Conservation (phyloP, 805 yeast genomes). For the Starmerella ratchasimensis region DNA sequence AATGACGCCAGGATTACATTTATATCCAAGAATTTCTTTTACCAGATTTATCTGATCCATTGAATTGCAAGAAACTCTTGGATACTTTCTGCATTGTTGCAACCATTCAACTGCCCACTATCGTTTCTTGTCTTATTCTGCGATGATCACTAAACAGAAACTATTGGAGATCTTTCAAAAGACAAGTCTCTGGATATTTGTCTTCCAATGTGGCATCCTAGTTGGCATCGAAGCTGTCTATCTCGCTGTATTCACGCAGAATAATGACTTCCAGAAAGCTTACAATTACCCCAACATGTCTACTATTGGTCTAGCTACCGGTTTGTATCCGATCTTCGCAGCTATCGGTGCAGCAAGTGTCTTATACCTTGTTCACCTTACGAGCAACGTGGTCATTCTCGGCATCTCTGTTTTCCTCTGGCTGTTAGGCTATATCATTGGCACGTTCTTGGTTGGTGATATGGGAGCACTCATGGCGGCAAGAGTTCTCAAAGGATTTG, state of each 20-base stretch:
- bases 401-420: constrained; percentile 12
- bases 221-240: constrained; percentile 21
- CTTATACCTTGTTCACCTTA: constrained; percentile 4
- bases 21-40: no score
- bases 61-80: no score
- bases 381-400: constrained; percentile 4
- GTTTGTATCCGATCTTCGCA: constrained; percentile 19
- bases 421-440: constrained; percentile 18
- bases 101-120: no score
- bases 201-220: constrained; percentile 16
- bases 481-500: constrained; percentile 16
- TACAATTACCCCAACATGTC: constrained; percentile 15
- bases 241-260: constrained; percentile 16
- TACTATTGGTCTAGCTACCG: constrained; percentile 15
- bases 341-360: constrained; percentile 16
- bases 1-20: no score
- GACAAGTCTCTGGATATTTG: constrained; percentile 10
- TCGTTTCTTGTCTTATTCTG: no score
- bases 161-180: not conserved
- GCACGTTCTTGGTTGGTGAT: constrained; percentile 9
- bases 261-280: constrained; percentile 10
- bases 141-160: constrained; percentile 1
- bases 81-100: no score
- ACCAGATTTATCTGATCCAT: no score
- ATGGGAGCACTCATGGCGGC: constrained; percentile 14